These are phyloP conservation scores for Karstenula rhodostoma DNA, from an alignment of 2,329 filamentous ascomycete genomes.

Conservation along the genomic window DNA sequence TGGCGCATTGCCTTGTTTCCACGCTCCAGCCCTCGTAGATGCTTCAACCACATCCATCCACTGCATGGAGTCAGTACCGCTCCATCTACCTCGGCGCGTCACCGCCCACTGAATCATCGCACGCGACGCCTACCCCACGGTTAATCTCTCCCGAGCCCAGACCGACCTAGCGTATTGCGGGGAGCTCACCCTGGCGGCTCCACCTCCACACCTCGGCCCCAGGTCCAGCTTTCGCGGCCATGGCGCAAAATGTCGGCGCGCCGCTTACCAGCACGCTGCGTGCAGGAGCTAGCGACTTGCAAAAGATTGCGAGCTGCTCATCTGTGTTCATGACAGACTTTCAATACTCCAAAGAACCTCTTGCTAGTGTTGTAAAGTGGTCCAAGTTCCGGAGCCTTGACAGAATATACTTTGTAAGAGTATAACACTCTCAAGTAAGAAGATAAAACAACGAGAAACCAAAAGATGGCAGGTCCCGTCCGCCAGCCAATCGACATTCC, in stretches of 20 bases:
- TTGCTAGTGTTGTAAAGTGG: too few species aligned
- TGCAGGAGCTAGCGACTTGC: not conserved
- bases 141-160: slow-evolving; percentile 25
- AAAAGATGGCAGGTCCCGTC: slow-evolving; percentile 79
- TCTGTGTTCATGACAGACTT: not conserved
- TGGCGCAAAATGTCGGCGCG: slow-evolving; percentile 12
- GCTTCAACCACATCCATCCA: not conserved
- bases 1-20: not conserved
- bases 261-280: not conserved
- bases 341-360: too few species aligned
- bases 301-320: not conserved
- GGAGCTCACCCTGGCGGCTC: slow-evolving; percentile 16
- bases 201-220: slow-evolving; percentile 22
- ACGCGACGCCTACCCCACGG: slow-evolving; percentile 21
- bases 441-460: not conserved
- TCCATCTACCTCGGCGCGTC: not conserved
- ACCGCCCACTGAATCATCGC: slow-evolving; percentile 15
- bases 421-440: not conserved
- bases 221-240: slow-evolving; percentile 16
- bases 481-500: slow-evolving; percentile 85
- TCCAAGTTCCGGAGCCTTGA: not conserved
- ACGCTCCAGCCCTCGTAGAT: not conserved
- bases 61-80: not conserved
- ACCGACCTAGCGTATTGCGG: slow-evolving; percentile 19
- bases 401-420: not conserved